Conservation (phyloP, 2,329 filamentous ascomycete species). For the Coniochaeta sp. region DNA sequence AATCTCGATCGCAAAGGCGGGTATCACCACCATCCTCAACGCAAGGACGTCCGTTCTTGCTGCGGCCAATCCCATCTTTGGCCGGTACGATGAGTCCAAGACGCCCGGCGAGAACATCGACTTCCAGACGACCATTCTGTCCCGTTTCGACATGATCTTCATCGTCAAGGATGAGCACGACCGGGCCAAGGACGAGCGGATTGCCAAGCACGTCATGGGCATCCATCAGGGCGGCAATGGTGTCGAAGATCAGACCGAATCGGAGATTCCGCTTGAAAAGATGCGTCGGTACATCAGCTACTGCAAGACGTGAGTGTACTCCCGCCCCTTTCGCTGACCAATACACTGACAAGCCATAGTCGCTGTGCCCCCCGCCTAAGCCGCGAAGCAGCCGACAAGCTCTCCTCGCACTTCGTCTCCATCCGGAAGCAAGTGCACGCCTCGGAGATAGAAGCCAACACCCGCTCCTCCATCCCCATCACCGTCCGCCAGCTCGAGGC, state of each 20-base stretch:
- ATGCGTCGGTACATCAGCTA: constrained; percentile 98
- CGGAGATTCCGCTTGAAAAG: constrained; percentile 89
- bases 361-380: constrained; percentile 90
- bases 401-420: constrained; percentile 94
- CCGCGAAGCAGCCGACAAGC: constrained; percentile 85
- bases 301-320: constrained; percentile 76
- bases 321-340: not conserved
- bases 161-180: constrained; percentile 96
- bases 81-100: constrained; percentile 96
- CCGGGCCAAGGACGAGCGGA: constrained; percentile 79
- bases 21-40: constrained; percentile 97
- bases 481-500: constrained; percentile 96
- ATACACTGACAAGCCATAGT: constrained; percentile 36
- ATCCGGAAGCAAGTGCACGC: constrained; percentile 92
- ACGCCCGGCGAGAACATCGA: constrained; percentile 97
- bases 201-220: constrained; percentile 94
- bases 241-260: constrained; percentile 70
- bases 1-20: constrained; percentile 96
- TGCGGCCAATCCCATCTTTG: constrained; percentile 95
- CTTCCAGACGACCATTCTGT: constrained; percentile 96
- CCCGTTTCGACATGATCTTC: constrained; percentile 99
- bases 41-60: constrained; percentile 91
- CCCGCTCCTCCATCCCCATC: constrained; percentile 90
- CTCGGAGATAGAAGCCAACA: constrained; percentile 81
- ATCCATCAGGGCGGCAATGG: constrained; percentile 91